phyloP scores from a whole-genome alignment of 1,284 basidiomycete genomes.

The Trametes polyzona region DNA sequence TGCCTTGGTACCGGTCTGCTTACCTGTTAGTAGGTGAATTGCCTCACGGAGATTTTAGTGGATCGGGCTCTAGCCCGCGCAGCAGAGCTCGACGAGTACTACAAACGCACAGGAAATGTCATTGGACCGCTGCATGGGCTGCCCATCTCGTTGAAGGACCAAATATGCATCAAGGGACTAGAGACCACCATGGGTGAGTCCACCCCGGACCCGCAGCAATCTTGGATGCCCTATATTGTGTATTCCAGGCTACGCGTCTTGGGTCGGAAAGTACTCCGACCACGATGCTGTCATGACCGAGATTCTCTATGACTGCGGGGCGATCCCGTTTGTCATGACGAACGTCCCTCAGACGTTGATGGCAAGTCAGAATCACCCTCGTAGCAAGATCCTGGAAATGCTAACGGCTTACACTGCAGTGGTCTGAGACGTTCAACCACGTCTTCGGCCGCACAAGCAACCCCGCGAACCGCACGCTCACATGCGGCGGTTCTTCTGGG shows the following conservation, averaged over 20 bases:
- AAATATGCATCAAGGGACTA: constrained; percentile 60
- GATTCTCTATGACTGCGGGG: constrained; percentile 41
- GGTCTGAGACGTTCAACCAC: constrained; percentile 44
- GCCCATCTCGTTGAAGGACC: constrained; percentile 61
- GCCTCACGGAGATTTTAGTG: constrained; percentile 54
- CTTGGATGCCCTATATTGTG: not conserved
- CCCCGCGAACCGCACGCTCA: constrained; percentile 54
- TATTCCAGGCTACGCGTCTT: constrained; percentile 34
- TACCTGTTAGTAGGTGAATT: constrained; percentile 50
- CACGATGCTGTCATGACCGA: constrained; percentile 26
- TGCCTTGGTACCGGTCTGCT: too few species aligned
- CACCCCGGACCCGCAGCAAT: constrained; percentile 6
- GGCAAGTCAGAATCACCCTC: too few species aligned
- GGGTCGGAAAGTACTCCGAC: constrained; percentile 25
- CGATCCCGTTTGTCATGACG: constrained; percentile 67
- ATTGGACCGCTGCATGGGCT: constrained; percentile 58
- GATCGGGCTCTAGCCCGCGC: constrained; percentile 52
- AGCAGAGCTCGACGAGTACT: constrained; percentile 46
- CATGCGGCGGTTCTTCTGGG: constrained; percentile 57
- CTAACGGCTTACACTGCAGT: constrained; percentile 27
- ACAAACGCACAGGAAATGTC: constrained; percentile 42
- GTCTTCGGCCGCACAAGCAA: constrained; percentile 56
- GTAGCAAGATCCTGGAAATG: not conserved
- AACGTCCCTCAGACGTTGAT: constrained; percentile 82
- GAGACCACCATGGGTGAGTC: constrained; percentile 60